Evolutionary conservation across 768 basidiomycete genomes (phyloP).

Genomic region (Fomitopsis serialis): DNA sequence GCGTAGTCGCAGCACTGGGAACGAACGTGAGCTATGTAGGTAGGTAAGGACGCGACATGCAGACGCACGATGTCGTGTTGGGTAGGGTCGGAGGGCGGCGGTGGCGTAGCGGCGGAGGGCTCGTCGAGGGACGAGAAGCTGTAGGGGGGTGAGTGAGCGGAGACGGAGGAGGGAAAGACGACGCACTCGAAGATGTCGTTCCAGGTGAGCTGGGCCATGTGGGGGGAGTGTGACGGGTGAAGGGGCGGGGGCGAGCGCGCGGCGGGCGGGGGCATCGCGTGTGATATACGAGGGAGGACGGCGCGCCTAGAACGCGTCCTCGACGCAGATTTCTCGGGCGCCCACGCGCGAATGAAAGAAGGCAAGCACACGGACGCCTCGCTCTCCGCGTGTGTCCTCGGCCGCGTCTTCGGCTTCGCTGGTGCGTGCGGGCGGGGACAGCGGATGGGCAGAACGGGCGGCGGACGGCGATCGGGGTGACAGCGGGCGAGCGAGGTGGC

Average conservation of each 20-base stretch:
- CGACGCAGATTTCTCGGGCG: too few relatives aligned
- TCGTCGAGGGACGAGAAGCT: background rate
- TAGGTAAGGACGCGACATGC: background rate
- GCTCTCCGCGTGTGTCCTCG: too few relatives aligned
- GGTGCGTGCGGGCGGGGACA: too few relatives aligned
- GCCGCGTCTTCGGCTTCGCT: too few relatives aligned
- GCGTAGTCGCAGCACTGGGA: slow-evolving; percentile 39
- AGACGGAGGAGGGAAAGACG: background rate
- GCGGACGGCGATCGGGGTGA: too few relatives aligned
- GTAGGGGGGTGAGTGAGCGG: background rate
- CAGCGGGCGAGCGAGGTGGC: too few relatives aligned
- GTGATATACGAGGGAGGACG: too few relatives aligned
- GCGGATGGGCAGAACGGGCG: too few relatives aligned
- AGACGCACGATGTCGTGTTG: background rate
- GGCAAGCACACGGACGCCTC: too few relatives aligned
- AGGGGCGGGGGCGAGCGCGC: background rate
- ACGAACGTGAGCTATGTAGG: background rate
- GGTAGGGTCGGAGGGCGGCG: background rate
- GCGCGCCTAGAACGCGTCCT: too few relatives aligned
- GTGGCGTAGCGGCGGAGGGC: background rate
- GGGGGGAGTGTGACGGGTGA: background rate
- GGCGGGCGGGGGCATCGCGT: background rate
- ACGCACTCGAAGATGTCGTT: slow-evolving; percentile 2
- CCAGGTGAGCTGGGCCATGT: background rate
- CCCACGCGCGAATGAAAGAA: too few relatives aligned